phyloP scores from a whole-genome alignment of 768 basidiomycete species.

The Kwoniella bestiolae region DNA sequence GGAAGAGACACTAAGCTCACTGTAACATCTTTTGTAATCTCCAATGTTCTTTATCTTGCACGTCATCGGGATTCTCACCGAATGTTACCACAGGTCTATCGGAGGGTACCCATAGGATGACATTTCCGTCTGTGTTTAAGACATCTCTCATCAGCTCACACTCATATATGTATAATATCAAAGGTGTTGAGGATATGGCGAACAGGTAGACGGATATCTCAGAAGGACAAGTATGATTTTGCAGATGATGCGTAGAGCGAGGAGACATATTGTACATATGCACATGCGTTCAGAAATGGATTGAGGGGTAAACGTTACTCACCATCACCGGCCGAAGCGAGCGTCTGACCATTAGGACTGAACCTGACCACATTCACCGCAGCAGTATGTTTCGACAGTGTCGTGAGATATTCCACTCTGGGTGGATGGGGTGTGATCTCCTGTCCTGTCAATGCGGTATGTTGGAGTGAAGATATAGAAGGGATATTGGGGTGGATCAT shows the following conservation, averaged over 20 bases:
- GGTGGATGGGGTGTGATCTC: constrained; percentile 66
- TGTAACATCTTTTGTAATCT: constrained; percentile 78
- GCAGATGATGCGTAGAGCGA: too few species aligned
- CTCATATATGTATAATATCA: neutral
- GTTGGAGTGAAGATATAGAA: constrained; percentile 61
- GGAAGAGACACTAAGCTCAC: constrained; percentile 59
- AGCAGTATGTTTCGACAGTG: constrained; percentile 87
- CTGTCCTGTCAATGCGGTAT: constrained; percentile 42
- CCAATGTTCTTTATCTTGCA: constrained; percentile 95
- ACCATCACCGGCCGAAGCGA: constrained; percentile 99
- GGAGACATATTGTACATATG: too few species aligned
- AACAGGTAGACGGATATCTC: too few species aligned
- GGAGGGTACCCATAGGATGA: constrained; percentile 91
- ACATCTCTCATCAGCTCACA: constrained; percentile 5
- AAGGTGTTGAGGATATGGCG: too few species aligned
- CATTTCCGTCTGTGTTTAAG: constrained; percentile 78
- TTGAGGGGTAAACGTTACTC: too few species aligned
- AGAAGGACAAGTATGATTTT: too few species aligned
- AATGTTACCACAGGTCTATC: constrained; percentile 73
- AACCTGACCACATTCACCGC: constrained; percentile 96
- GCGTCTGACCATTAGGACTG: constrained; percentile 91
- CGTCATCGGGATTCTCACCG: constrained; percentile 78
- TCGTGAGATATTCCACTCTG: constrained; percentile 95
- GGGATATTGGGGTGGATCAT: constrained; percentile 90
- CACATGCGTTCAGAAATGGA: too few species aligned